Evolutionary conservation across 768 basidiomycete genomes (phyloP).

Genomic region (Naganishia vishniacii): DNA sequence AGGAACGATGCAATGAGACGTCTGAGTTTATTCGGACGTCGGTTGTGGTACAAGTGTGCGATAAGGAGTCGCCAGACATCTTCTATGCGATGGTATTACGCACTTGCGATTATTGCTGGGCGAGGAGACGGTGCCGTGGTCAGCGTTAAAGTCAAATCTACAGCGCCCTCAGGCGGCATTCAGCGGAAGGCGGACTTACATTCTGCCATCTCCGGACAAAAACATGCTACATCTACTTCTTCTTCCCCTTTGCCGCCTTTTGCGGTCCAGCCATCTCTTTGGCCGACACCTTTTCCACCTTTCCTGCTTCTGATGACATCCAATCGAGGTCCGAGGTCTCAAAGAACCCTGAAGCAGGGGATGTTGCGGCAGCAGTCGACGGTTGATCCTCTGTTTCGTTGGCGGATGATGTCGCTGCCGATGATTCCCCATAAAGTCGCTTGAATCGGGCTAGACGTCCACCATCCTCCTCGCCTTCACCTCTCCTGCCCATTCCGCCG

Average conservation of each 20-base stretch:
- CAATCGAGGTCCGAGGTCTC: constrained; percentile 42
- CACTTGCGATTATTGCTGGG: too few species aligned
- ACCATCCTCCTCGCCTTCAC: constrained; percentile 28
- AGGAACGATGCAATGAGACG: too few species aligned
- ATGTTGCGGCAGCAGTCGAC: neutral
- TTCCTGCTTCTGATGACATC: constrained; percentile 46
- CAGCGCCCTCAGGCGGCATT: too few species aligned
- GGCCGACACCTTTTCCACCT: constrained; percentile 38
- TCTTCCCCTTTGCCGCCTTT: constrained; percentile 34
- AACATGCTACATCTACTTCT: constrained; percentile 33
- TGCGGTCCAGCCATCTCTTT: constrained; percentile 36
- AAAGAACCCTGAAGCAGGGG: constrained; percentile 22
- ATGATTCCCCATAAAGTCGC: constrained; percentile 19
- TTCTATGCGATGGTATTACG: too few species aligned
- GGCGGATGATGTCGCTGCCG: neutral
- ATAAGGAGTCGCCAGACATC: too few species aligned
- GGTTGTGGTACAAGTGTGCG: too few species aligned
- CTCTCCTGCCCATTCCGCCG: constrained; percentile 23
- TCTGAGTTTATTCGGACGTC: too few species aligned
- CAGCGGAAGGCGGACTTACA: too few species aligned
- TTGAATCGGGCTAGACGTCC: constrained; percentile 27
- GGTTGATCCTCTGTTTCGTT: neutral
- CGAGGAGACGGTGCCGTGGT: too few species aligned
- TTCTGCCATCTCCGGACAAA: too few species aligned
- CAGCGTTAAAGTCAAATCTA: too few species aligned